Evolutionary conservation across 805 yeast genomes (phyloP), one percentile per base, ranked within the genome.

Genomic region (Saccharomycopsis lassenensis): DNA sequence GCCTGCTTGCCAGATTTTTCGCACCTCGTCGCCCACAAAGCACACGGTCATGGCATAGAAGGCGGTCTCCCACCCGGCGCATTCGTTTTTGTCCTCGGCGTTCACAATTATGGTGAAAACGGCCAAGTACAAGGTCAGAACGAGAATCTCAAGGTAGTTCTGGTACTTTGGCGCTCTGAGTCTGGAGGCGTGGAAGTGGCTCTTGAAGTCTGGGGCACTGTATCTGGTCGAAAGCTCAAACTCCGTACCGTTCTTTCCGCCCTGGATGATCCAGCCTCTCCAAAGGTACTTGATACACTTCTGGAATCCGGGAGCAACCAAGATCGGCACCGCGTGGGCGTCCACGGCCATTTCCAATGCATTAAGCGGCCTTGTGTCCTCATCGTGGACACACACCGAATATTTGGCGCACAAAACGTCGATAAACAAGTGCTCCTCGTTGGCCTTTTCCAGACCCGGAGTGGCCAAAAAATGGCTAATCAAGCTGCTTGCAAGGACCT

Each of bases 231-330:
- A 84, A 10, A 55, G 56, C 7, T 74, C 69, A 48, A 77, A 85
- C 11, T 74, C 72, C 15, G 70, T 66, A 5, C 89, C 82, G 50
- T 83, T 84, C 10, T 54, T 56, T 8, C 74, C 69, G 16, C 79
- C 69, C 56, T 83, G 94, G 35, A 81, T 66, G 44, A 85, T 81
- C 94, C 94, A 83, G 20, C 95, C 95, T 39, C 87, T 63, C 95
- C 95, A 85, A 33, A 85, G 56, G 93, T 94, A 85, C 46, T 78
- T 74, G 49, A 84, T 69, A 58, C 94, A 83, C 36, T 94, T 61
- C 55, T 85, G 94, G 54, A 73, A 85, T 0, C 94, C 95, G 5
- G 78, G 60, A 0, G 91, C 71, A 2, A 84, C 76, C 46, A 85
- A 81, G 14, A 84, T 76, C 14, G 67, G 65, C 6, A 87, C 76